Evolutionary conservation across 768 basidiomycete genomes (phyloP).

Genomic region (Leccinum subtestaceum): DNA sequence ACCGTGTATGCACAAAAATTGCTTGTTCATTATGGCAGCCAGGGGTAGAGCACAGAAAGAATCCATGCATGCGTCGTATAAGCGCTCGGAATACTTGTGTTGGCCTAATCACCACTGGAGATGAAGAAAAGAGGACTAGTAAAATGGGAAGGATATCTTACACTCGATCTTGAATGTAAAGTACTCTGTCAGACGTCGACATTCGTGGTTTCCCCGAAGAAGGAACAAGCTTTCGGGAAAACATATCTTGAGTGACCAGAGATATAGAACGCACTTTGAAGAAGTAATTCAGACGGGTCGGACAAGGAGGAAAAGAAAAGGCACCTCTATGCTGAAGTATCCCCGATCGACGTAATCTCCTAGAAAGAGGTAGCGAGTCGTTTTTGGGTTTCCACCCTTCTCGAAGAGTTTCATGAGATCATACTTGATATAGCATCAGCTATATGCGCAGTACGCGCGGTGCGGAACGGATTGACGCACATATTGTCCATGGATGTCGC

Average conservation of each 20-base stretch:
- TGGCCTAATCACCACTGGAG: conserved; percentile 42
- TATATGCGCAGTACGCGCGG: not conserved
- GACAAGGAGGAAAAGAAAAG: conserved; percentile 8
- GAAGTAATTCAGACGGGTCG: conserved; percentile 10
- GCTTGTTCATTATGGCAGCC: conserved; percentile 78
- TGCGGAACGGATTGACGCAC: conserved; percentile 18
- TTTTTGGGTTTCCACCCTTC: conserved; percentile 71
- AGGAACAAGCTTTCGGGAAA: conserved; percentile 60
- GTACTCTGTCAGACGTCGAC: conserved; percentile 62
- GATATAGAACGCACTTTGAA: conserved; percentile 51
- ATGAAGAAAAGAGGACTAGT: conserved; percentile 2
- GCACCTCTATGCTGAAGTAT: conserved; percentile 72
- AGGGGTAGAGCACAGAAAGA: conserved; percentile 70
- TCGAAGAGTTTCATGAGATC: conserved; percentile 81
- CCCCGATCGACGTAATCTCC: conserved; percentile 77
- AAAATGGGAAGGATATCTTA: conserved; percentile 2
- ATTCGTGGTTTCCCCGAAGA: conserved; percentile 64
- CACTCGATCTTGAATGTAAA: conserved; percentile 61
- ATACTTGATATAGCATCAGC: conserved; percentile 42
- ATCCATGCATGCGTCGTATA: conserved; percentile 74
- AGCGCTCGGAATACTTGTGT: conserved; percentile 72
- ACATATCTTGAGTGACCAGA: conserved; percentile 64
- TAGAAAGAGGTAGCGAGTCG: conserved; percentile 70
- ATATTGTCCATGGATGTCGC: conserved; percentile 24
- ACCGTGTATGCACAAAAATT: conserved; percentile 75